phyloP scores from a whole-genome alignment of 2,329 filamentous ascomycete genomes.

The Emmonsia crescens region DNA sequence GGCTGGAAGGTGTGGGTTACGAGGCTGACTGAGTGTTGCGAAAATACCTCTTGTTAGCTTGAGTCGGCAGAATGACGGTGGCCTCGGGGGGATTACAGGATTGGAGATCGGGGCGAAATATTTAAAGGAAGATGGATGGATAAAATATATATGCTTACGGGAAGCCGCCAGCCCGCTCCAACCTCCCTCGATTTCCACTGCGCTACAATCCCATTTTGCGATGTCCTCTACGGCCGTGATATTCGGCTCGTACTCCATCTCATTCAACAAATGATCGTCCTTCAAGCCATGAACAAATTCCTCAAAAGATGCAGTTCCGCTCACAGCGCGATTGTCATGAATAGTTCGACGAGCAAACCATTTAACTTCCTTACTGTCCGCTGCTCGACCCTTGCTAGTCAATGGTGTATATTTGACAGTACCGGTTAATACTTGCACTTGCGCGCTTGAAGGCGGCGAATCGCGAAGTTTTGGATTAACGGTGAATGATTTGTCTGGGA shows the following conservation, averaged over 20 bases:
- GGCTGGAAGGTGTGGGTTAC: conserved; percentile 30
- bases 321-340: conserved; percentile 19
- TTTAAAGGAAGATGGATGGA: background rate
- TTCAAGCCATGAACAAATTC: conserved; percentile 30
- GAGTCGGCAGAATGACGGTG: background rate
- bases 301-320: conserved; percentile 27
- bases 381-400: background rate
- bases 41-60: background rate
- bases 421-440: conserved; percentile 19
- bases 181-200: conserved; percentile 9
- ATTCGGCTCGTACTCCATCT: conserved; percentile 32
- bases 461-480: conserved; percentile 18
- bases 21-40: conserved; percentile 19
- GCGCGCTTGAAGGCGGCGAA: conserved; percentile 21
- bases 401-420: background rate
- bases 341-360: conserved; percentile 34
- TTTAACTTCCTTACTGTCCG: conserved; percentile 19
- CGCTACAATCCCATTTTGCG: conserved; percentile 19
- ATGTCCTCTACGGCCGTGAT: conserved; percentile 22
- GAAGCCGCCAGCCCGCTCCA: conserved; percentile 20
- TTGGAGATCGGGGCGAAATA: no score
- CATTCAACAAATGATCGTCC: conserved; percentile 30
- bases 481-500: conserved; percentile 19
- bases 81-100: background rate
- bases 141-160: conserved; percentile 13